Base-by-base conservation (phyloP, 108 stramenopile genomes). In the Licmophora abbreviata region DNA sequence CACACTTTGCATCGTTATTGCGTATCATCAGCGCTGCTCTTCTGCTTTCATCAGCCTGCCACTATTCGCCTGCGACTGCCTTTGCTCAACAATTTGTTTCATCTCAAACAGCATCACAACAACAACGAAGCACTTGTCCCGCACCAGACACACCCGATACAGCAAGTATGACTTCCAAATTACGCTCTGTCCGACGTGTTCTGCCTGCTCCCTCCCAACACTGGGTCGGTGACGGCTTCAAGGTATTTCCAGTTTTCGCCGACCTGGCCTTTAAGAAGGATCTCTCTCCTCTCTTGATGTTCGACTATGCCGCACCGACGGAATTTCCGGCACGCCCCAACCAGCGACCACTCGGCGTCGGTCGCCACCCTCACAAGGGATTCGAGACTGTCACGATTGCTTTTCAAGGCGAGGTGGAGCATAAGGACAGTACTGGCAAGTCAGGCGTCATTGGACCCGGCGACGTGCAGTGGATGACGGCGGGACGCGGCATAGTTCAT, bases 391-490 rank as follows among this genome's bases (percentile, higher is more conserved):
- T 95, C 18, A 95, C 94, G 9, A 68, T 89, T 44, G 92, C 92
- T 10, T 81, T 93, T 44, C 73, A 88, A 57, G 95, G 95, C 47
- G 79, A 89, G 54, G 72, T 94, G 3, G 88, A 93, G 38, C 95
- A 96, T 55, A 63, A 68, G 8, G 95, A 96, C 57, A 79, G 72
- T 35, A 50, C 63, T 33, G 92, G 90, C 6, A 88, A 92, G 52
- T 49, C 34, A 3, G 89, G 71, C 37, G 67, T 79, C 0, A 91
- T 91, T 67, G 68, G 64, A 15, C 49, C 74, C 9, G 82, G 82
- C 11, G 95, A 94, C 48, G 73, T 94, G 0, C 95, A 96, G 68
- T 96, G 93, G 93, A 94, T 96, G 90, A 96, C 95, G 1, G 95
- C 95, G 0, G 95, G 88, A 14, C 56, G 78, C 7, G 95, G 95